Percentiles rank a stretch among this genome's conserved stretches.
Evolutionary conservation across 2,329 filamentous ascomycete species (phyloP).

Genomic region (Bisporella sp.): DNA sequence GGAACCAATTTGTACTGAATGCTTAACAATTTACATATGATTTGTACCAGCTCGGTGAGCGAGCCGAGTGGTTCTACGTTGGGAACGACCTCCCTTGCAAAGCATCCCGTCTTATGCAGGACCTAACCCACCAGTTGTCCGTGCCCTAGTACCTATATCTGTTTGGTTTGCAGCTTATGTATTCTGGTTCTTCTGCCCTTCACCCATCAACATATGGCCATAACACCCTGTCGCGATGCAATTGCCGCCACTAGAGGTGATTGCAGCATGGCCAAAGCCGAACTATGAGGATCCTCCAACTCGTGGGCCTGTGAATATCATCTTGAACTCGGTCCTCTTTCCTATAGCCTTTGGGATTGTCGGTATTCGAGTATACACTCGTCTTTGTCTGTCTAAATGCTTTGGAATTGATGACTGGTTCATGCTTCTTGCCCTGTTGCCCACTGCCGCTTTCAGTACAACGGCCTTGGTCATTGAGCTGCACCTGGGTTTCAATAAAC

Average conservation of each 20-base stretch:
- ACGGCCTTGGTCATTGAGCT: background rate
- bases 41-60: too few relatives aligned
- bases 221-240: slow-evolving; percentile 10
- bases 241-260: slow-evolving; percentile 11
- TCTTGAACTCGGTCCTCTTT: slow-evolving; percentile 34
- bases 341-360: slow-evolving; percentile 33
- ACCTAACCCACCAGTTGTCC: too few relatives aligned
- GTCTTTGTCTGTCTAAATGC: slow-evolving; percentile 36
- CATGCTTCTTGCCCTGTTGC: slow-evolving; percentile 31
- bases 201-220: too few relatives aligned
- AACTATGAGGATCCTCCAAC: slow-evolving; percentile 40
- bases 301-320: slow-evolving; percentile 35
- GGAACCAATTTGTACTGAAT: too few relatives aligned
- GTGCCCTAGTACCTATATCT: too few relatives aligned
- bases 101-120: too few relatives aligned
- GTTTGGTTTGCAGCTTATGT: too few relatives aligned
- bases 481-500: slow-evolving; percentile 21
- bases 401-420: slow-evolving; percentile 40
- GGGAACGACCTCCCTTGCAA: too few relatives aligned
- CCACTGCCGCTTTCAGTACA: slow-evolving; percentile 30
- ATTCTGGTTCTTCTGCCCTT: too few relatives aligned
- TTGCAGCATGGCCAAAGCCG: slow-evolving; percentile 29
- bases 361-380: slow-evolving; percentile 38
- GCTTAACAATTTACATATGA: too few relatives aligned
- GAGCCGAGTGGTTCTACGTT: too few relatives aligned